These are phyloP conservation scores for Phytophthora sp. DNA, from an alignment of 352 stramenopile species.

Conservation along the genomic window DNA sequence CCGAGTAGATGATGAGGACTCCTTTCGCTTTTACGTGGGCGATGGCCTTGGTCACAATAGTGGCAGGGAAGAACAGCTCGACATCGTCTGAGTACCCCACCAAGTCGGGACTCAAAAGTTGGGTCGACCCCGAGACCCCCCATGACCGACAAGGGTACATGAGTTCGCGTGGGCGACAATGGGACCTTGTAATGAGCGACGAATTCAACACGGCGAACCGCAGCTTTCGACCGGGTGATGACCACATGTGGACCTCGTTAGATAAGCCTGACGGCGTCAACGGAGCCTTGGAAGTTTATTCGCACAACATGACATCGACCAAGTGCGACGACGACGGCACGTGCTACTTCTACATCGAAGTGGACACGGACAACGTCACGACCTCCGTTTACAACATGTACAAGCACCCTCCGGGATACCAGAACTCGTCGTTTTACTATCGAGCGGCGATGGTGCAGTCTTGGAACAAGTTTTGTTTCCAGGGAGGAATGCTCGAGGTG, in stretches of 20 bases:
- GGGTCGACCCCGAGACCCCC: constrained; percentile 70
- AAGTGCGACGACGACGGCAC: constrained; percentile 50
- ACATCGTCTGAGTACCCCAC: constrained; percentile 34
- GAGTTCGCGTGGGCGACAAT: constrained; percentile 50
- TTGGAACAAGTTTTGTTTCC: constrained; percentile 96
- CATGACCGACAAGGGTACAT: constrained; percentile 36
- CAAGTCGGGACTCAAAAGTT: constrained; percentile 41
- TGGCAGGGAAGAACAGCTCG: constrained; percentile 20
- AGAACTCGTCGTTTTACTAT: constrained; percentile 56
- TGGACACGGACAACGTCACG: constrained; percentile 35
- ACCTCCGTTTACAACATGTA: constrained; percentile 69
- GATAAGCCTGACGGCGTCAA: constrained; percentile 95
- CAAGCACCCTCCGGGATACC: constrained; percentile 47
- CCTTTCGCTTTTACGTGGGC: neutral
- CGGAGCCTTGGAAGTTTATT: constrained; percentile 91
- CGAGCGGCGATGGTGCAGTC: constrained; percentile 89
- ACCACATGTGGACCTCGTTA: constrained; percentile 95
- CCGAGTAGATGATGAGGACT: constrained; percentile 4
- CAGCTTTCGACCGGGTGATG: constrained; percentile 90
- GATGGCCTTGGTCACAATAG: neutral
- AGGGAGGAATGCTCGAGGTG: constrained; percentile 94
- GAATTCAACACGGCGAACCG: constrained; percentile 93
- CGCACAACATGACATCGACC: constrained; percentile 74
- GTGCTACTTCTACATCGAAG: constrained; percentile 61
- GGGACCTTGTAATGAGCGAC: constrained; percentile 92